Conservation (phyloP, 768 basidiomycete genomes). For the Naganishia kalamii region DNA sequence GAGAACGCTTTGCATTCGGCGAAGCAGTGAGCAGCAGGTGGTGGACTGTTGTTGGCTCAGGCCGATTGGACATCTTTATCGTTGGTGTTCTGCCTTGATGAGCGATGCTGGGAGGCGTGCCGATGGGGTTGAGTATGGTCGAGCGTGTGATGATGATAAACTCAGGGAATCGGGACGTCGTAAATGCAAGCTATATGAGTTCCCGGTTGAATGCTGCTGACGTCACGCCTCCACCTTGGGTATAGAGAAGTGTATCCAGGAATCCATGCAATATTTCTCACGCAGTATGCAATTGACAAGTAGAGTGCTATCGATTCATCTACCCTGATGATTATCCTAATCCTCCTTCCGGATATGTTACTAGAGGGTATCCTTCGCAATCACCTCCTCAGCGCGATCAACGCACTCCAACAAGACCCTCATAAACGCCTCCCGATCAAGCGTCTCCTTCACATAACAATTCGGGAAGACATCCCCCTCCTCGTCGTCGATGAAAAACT, state of each 20-base stretch:
- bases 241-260: no score
- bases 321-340: no score
- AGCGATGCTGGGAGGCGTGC: not conserved
- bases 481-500: not conserved
- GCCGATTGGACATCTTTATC: not conserved
- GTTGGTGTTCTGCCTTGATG: no score
- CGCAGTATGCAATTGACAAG: no score
- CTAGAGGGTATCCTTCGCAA: not conserved
- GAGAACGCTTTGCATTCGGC: slow-evolving; percentile 4
- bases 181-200: no score
- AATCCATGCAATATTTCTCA: no score
- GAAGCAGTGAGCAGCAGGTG: slow-evolving; percentile 6
- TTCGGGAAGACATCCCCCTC: slow-evolving; percentile 5
- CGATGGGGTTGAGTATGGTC: no score
- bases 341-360: no score
- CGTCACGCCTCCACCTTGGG: not conserved
- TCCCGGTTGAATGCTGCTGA: not conserved
- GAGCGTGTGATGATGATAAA: no score
- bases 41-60: slow-evolving; percentile 3
- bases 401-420: slow-evolving; percentile 21
- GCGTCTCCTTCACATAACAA: slow-evolving; percentile 11
- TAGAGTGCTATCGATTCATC: no score
- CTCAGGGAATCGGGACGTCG: no score
- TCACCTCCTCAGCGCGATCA: slow-evolving; percentile 6
- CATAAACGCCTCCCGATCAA: slow-evolving; percentile 17